Evolutionary conservation across 148 eudicot genomes (phyloP).

Genomic region (Heliamphora exappendiculata): DNA sequence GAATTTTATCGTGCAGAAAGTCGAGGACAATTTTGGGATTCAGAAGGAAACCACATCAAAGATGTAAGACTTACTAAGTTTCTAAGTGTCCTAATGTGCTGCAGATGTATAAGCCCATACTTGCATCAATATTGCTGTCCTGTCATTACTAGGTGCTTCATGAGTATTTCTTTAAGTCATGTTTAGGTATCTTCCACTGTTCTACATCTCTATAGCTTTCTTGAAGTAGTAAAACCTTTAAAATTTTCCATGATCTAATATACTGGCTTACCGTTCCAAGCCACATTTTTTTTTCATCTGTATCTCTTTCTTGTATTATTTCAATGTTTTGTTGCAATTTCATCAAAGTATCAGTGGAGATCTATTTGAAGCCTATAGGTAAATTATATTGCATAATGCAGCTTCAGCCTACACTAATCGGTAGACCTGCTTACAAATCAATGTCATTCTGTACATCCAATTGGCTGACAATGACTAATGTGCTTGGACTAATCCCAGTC

Average conservation of each 20-base stretch:
- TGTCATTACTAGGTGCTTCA: background rate
- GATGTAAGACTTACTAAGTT: slow-evolving; percentile 42
- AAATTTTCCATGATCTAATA: background rate
- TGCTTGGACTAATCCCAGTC: too few relatives aligned
- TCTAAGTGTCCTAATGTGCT: background rate
- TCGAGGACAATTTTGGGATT: slow-evolving; percentile 71
- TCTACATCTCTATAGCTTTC: background rate
- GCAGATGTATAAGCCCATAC: background rate
- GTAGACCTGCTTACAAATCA: too few relatives aligned
- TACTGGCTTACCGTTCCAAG: too few relatives aligned
- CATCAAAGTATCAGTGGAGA: background rate
- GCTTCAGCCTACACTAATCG: too few relatives aligned
- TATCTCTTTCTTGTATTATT: background rate
- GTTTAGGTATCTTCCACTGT: too few relatives aligned
- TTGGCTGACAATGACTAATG: too few relatives aligned
- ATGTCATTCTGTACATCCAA: too few relatives aligned
- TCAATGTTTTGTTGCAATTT: background rate
- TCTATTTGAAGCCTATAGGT: too few relatives aligned
- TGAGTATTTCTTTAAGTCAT: background rate
- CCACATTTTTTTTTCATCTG: background rate
- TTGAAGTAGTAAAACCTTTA: background rate
- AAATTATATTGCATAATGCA: too few relatives aligned
- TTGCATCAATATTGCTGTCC: too few relatives aligned
- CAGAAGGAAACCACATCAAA: slow-evolving; percentile 67
- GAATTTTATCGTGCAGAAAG: slow-evolving; percentile 84